These are phyloP conservation scores for Rhodotorula sp. DNA, from an alignment of 1,284 basidiomycete species.

Conservation along the genomic window DNA sequence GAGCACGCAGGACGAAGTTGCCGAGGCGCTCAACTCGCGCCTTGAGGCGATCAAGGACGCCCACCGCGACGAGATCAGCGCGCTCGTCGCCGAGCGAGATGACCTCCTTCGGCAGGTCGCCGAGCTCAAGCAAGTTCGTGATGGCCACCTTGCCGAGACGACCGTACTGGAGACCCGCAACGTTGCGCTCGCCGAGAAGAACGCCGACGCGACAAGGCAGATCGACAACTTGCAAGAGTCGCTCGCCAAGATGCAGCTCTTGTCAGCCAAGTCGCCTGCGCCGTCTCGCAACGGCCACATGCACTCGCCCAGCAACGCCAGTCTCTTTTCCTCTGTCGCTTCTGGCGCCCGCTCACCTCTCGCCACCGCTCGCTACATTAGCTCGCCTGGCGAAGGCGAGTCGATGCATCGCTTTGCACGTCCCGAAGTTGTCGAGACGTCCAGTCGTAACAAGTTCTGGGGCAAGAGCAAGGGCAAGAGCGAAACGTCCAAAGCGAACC, in stretches of 20 bases:
- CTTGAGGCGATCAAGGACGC: conserved; percentile 83
- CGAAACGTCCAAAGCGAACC: not conserved
- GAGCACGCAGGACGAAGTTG: conserved; percentile 28
- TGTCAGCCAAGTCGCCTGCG: conserved; percentile 26
- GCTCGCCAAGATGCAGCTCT: conserved; percentile 19
- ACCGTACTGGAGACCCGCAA: conserved; percentile 85
- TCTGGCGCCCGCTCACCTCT: conserved; percentile 11
- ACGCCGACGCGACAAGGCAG: conserved; percentile 71
- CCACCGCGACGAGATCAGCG: conserved; percentile 81
- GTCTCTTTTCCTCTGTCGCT: conserved; percentile 13
- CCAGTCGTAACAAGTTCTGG: conserved; percentile 55
- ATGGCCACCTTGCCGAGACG: conserved; percentile 85
- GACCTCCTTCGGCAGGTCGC: conserved; percentile 73
- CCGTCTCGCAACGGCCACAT: conserved; percentile 21
- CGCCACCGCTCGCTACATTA: conserved; percentile 20
- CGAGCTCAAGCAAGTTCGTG: conserved; percentile 80
- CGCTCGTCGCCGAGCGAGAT: conserved; percentile 78
- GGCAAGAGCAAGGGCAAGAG: conserved; percentile 50
- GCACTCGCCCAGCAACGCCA: conserved; percentile 39
- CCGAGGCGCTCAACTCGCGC: conserved; percentile 64
- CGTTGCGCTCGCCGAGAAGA: conserved; percentile 83
- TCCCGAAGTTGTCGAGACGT: conserved; percentile 51
- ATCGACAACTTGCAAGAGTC: conserved; percentile 58
- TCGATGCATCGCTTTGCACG: conserved; percentile 33
- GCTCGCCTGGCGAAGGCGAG: conserved; percentile 19